A percentile compares a stretch with the other conserved stretches of the same genome.
These are phyloP conservation scores for Trametes elegans DNA, from an alignment of 768 basidiomycete genomes.

Conservation along the genomic window DNA sequence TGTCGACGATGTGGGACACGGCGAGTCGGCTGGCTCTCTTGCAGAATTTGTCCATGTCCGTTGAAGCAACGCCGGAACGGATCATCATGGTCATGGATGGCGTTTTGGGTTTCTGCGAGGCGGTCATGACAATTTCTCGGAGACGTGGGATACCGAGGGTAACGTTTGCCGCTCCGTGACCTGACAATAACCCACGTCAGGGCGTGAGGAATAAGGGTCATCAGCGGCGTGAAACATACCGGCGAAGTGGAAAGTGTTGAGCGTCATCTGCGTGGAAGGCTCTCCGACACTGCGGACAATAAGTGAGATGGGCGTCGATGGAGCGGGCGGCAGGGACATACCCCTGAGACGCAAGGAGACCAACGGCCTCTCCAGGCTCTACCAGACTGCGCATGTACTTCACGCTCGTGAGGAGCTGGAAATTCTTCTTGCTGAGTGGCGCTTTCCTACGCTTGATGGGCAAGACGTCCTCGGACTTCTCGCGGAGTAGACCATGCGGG, in stretches of 20 bases:
- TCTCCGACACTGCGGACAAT: constrained; percentile 76
- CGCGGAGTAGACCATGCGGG: constrained; percentile 51
- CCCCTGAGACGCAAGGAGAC: constrained; percentile 96
- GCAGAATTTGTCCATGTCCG: constrained; percentile 75
- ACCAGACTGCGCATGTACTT: constrained; percentile 93
- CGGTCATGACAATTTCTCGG: constrained; percentile 99
- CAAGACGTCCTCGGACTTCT: constrained; percentile 38
- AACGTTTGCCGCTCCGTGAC: constrained; percentile 98
- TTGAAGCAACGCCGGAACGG: constrained; percentile 45
- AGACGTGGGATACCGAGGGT: constrained; percentile 98
- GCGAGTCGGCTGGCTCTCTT: constrained; percentile 84
- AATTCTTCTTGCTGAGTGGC: constrained; percentile 52
- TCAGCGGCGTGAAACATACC: constrained; percentile 45
- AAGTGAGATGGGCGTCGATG: not conserved
- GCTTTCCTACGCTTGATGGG: constrained; percentile 44
- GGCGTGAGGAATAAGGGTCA: not conserved
- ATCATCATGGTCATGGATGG: constrained; percentile 93
- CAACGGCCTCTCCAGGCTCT: constrained; percentile 98
- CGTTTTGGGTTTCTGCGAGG: constrained; percentile 92
- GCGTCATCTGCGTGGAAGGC: constrained; percentile 99
- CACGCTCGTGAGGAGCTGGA: constrained; percentile 82
- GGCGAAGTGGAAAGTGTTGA: constrained; percentile 99
- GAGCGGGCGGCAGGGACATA: constrained; percentile 36
- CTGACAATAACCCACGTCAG: constrained; percentile 37
- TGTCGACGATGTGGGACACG: constrained; percentile 85